These are phyloP conservation scores for Akanthomyces muscarius DNA, from an alignment of 2,329 filamentous ascomycete species.

Conservation along the genomic window DNA sequence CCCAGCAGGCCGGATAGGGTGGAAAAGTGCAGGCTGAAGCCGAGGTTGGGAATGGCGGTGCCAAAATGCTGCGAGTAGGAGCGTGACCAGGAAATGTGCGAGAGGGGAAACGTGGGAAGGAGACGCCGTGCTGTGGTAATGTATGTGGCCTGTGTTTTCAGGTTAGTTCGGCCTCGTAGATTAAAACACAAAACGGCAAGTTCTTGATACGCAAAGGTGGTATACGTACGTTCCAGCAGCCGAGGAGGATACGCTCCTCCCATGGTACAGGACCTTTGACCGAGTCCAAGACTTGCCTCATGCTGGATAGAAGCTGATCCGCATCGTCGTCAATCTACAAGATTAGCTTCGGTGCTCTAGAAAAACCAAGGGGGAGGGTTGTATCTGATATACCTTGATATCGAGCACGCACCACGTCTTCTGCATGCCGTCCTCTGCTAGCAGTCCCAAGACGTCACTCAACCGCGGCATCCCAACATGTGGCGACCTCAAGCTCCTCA, in stretches of 20 bases:
- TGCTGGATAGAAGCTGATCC: slow-evolving; percentile 64
- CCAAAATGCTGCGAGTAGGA: slow-evolving; percentile 70
- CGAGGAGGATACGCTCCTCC: slow-evolving; percentile 70
- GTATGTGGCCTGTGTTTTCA: slow-evolving; percentile 53
- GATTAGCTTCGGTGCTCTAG: neutral
- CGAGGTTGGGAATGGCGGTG: slow-evolving; percentile 53
- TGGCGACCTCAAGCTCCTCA: slow-evolving; percentile 65
- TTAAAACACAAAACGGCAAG: no score
- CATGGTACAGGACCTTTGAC: slow-evolving; percentile 55
- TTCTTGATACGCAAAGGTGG: neutral
- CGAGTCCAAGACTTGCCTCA: slow-evolving; percentile 59
- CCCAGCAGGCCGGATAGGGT: slow-evolving; percentile 67
- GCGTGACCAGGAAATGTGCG: slow-evolving; percentile 65
- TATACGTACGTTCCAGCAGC: slow-evolving; percentile 68
- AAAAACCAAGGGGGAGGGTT: neutral
- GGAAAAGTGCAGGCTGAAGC: slow-evolving; percentile 73
- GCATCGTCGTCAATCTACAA: slow-evolving; percentile 49
- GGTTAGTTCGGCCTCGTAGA: neutral
- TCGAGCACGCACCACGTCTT: slow-evolving; percentile 80
- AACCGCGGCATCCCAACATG: slow-evolving; percentile 70
- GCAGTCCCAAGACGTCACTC: slow-evolving; percentile 66
- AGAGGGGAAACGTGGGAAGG: slow-evolving; percentile 59
- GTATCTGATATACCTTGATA: slow-evolving; percentile 63
- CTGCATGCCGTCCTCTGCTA: slow-evolving; percentile 61
- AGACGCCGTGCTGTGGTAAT: slow-evolving; percentile 58